Conservation (phyloP, 371 early-diverging fungal genomes). For the Mucor velutinosus region DNA sequence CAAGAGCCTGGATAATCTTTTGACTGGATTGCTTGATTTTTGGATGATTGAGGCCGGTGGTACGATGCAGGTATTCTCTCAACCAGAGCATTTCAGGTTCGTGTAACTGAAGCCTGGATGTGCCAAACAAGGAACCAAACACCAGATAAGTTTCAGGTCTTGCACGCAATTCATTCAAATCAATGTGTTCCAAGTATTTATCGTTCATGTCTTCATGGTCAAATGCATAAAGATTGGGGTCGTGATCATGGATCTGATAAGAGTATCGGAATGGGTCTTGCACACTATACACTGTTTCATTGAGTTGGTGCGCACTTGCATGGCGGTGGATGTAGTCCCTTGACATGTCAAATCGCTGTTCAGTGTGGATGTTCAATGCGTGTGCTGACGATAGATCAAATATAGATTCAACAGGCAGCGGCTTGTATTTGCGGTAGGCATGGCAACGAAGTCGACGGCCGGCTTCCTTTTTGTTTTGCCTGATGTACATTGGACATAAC, state of each 20-base stretch:
- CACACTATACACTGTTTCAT: slow-evolving; percentile 17
- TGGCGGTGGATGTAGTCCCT: neutral
- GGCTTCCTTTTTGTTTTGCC: slow-evolving; percentile 13
- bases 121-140: slow-evolving; percentile 45
- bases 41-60: slow-evolving; percentile 32
- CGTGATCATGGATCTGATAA: neutral
- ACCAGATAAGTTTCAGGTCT: slow-evolving; percentile 35
- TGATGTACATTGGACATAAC: neutral
- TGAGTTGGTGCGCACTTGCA: neutral
- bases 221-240: neutral
- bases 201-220: neutral
- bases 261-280: slow-evolving; percentile 28
- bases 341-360: neutral
- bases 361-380: neutral
- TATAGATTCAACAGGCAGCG: slow-evolving; percentile 31
- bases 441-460: neutral
- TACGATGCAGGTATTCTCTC: slow-evolving; percentile 23
- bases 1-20: slow-evolving; percentile 25
- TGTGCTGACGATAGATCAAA: slow-evolving; percentile 30
- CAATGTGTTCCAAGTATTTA: neutral
- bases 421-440: slow-evolving; percentile 33
- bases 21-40: slow-evolving; percentile 25
- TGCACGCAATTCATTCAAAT: neutral
- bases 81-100: slow-evolving; percentile 13
- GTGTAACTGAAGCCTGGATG: slow-evolving; percentile 24